A percentile compares a stretch with the other conserved stretches of the same genome.
Evolutionary conservation across 2,329 filamentous ascomycete genomes (phyloP).

Genomic region (Penicillium expansum): DNA sequence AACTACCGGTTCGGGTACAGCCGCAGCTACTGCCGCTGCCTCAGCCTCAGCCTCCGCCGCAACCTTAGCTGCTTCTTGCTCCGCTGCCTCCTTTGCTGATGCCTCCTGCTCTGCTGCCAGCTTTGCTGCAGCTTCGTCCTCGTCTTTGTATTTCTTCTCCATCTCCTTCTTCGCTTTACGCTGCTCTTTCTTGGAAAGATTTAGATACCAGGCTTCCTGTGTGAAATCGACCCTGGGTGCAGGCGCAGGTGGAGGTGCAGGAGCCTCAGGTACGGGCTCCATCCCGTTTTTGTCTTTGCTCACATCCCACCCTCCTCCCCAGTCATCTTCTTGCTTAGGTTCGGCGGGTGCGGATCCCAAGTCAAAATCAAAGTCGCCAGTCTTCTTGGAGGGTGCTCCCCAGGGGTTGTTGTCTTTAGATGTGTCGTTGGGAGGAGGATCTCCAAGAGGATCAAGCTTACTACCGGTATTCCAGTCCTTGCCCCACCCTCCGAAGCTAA

Average conservation of each 20-base stretch:
- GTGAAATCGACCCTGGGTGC: conserved; percentile 22
- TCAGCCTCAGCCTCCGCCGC: conserved; percentile 4
- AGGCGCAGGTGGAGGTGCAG: conserved; percentile 16
- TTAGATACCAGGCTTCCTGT: conserved; percentile 34
- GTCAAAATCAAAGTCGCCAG: conserved; percentile 45
- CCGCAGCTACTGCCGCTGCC: conserved; percentile 7
- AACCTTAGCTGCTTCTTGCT: conserved; percentile 9
- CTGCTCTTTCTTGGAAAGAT: conserved; percentile 32
- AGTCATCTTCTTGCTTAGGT: conserved; percentile 32
- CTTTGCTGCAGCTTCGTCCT: conserved; percentile 13
- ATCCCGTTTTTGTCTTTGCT: conserved; percentile 33
- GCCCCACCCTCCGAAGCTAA: conserved; percentile 59
- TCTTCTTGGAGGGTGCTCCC: conserved; percentile 37
- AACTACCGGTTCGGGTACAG: conserved; percentile 7
- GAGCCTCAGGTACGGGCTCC: conserved; percentile 17
- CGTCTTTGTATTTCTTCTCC: conserved; percentile 26
- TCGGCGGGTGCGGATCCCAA: conserved; percentile 41
- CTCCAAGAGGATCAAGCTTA: conserved; percentile 39
- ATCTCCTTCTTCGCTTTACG: conserved; percentile 32
- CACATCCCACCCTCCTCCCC: conserved; percentile 22
- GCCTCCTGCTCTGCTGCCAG: conserved; percentile 3
- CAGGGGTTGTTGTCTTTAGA: conserved; percentile 42
- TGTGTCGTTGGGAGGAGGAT: conserved; percentile 31
- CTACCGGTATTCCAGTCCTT: conserved; percentile 52
- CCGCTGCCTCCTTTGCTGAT: neutral